Base-by-base conservation (phyloP, 371 early-diverging fungal species). In the Apophysomyces sp. region DNA sequence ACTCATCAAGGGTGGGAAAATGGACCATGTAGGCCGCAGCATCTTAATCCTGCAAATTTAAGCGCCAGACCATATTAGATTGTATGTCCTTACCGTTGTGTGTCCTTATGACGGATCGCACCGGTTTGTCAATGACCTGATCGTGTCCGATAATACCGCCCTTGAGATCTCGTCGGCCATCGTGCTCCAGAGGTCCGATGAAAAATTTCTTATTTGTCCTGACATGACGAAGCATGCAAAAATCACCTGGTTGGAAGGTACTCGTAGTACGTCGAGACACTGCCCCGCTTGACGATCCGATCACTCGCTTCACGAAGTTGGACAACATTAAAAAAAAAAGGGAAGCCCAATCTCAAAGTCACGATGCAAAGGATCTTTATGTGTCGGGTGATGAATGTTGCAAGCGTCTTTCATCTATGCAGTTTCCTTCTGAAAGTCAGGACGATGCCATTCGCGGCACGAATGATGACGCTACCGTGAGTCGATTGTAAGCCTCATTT, bases 391-490 rank as follows among this genome's bases (percentile, higher is more conserved):
- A 13, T 41, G 41, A n/a, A 41, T 41, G 13, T 41, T 6, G 41
- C 16, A 11, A 2, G 34, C 21, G 3, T 44, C 21, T 44, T 21
- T 21, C 21, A 18, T 6, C 4, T 21, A 44, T 44, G 49, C 49
- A 44, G n/a, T 44, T 44, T 44, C 49, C n/a, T 44, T 44, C 49
- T 18, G 67, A 44, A 44, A 44, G 21, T 21, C 49, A 60, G 37
- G 88, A 90, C 65, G 87, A 89, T 58, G 83, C 86, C 26, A 86
- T 96, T 12, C 85, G 88, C 53, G 87, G 82, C 16, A 96, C 96
- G 21, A 93, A 94, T 73, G 92, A 92, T 66, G 94, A 94, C 68
- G 96, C 95, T n/a, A 88, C 91, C 12, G 70, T 88, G 37, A 87
- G 89, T 60, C 81, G 92, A 69, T 74, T 88, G 91, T 88, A 87